Evolutionary conservation across 2,329 filamentous ascomycete species (phyloP), one percentile per base, ranked within the genome.

Genomic region (Fusarium albidum): DNA sequence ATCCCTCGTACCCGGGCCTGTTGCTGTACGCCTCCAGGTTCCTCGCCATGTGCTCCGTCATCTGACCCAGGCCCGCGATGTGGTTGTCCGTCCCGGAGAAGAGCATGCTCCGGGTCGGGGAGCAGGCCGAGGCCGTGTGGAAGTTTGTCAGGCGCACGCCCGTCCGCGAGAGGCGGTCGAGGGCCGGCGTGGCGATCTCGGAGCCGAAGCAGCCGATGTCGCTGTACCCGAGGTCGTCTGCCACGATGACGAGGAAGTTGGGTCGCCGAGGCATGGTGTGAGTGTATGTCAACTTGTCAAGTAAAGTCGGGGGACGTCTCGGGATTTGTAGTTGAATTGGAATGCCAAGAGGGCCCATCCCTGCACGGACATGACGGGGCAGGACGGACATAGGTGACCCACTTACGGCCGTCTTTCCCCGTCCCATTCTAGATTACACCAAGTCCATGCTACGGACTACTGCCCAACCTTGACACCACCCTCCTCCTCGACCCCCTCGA

Each of bases 31-130:
- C 25, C 2, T 56, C 52, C 15, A 12, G 5, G n/a, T 42, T 28
- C 12, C 38, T 31, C 1, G 43, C 43, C 41, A 51, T 55, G 14
- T 49, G 63, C 69, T 84, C 81, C 39, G 79, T 77, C 61, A 85
- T 70, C 53, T 82, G 82, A 0, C 82, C 83, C 1, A 85, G 70
- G 1, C 82, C 77, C 5, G 77, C 77, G 43, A 81, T 80, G 52
- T 81, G 81, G 59, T 84, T 78, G 55, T 85, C 81, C 1, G 82
- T 85, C 8, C 83, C 83, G 0, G 81, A 83, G 73, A 85, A 79
- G 52, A 86, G 76, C 83, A 86, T 85, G 35, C 80, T 77, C 33
- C 82, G 69, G 5, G 80, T 82, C 5, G 83, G 83, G 46, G 82
- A 84, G 67, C 82, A 86, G 51, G 82, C 82, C 14, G 82, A 79